phyloP scores from a whole-genome alignment of 768 basidiomycete species.

The Nevesoporus exiguus region DNA sequence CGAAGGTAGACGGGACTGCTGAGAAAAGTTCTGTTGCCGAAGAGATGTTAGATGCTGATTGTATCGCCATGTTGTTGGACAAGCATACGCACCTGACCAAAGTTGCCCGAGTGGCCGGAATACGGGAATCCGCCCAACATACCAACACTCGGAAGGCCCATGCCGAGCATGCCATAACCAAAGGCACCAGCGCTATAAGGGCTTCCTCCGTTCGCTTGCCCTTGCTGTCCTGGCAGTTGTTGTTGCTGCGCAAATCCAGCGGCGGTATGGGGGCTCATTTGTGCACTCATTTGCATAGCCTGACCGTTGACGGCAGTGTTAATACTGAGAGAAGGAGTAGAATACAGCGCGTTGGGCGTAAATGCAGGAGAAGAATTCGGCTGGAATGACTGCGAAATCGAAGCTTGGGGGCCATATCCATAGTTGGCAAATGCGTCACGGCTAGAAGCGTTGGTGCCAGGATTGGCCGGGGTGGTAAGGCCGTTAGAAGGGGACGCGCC shows the following conservation, averaged over 20 bases:
- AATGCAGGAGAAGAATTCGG: slow-evolving; percentile 46
- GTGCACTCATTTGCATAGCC: slow-evolving; percentile 44
- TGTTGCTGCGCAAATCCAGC: slow-evolving; percentile 51
- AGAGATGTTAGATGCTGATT: background rate
- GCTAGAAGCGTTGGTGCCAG: slow-evolving; percentile 37
- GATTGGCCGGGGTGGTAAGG: slow-evolving; percentile 36
- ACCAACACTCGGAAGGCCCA: slow-evolving; percentile 73
- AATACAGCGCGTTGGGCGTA: slow-evolving; percentile 61
- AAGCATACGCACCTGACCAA: slow-evolving; percentile 51
- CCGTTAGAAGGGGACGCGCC: slow-evolving; percentile 35
- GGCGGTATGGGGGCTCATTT: slow-evolving; percentile 68
- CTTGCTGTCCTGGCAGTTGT: slow-evolving; percentile 31
- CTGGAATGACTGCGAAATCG: slow-evolving; percentile 53
- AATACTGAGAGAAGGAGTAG: slow-evolving; percentile 66
- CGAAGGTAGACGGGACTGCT: slow-evolving; percentile 55
- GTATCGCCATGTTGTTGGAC: background rate
- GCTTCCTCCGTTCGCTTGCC: slow-evolving; percentile 44
- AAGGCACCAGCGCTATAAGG: slow-evolving; percentile 51
- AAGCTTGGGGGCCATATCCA: slow-evolving; percentile 77
- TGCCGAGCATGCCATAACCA: slow-evolving; percentile 75
- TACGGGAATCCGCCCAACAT: slow-evolving; percentile 75
- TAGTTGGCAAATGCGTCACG: slow-evolving; percentile 83
- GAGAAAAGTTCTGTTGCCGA: slow-evolving; percentile 40
- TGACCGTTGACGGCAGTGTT: slow-evolving; percentile 53
- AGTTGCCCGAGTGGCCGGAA: slow-evolving; percentile 64